Percentiles rank a stretch among this genome's conserved stretches.
Evolutionary conservation across 192 early-diverging fungal genomes (phyloP).

Genomic region (Coemansia sp.): DNA sequence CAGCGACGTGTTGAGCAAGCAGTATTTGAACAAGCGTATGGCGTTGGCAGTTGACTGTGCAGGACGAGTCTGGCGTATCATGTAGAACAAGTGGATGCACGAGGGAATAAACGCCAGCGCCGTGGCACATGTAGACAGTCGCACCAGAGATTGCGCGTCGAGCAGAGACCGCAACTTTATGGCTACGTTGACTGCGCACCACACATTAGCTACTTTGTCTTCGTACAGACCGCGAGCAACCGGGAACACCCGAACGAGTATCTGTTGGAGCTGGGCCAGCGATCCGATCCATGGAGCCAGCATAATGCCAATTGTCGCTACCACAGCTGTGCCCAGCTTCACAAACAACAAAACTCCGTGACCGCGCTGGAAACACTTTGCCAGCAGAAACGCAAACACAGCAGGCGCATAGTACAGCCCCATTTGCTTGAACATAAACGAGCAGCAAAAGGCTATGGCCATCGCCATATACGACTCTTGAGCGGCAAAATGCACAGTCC

Average conservation of each 20-base stretch:
- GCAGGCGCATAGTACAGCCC: constrained; percentile 90
- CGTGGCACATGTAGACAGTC: constrained; percentile 69
- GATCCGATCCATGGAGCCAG: constrained; percentile 71
- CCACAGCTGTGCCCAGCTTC: constrained; percentile 72
- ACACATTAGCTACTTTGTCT: constrained; percentile 98
- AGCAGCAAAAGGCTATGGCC: constrained; percentile 76
- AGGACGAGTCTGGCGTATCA: constrained; percentile 15
- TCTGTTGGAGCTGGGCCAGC: constrained; percentile 66
- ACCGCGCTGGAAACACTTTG: constrained; percentile 59
- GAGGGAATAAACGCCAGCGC: constrained; percentile 73
- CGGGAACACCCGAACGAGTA: constrained; percentile 85
- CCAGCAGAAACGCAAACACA: constrained; percentile 86
- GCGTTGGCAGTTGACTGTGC: constrained; percentile 1
- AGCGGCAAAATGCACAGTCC: constrained; percentile 69
- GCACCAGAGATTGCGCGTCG: constrained; percentile 59
- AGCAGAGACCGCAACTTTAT: constrained; percentile 79
- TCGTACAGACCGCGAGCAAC: constrained; percentile 93
- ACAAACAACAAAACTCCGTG: constrained; percentile 51
- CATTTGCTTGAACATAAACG: constrained; percentile 96
- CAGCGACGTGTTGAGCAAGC: constrained; percentile 73
- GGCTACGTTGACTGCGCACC: constrained; percentile 88
- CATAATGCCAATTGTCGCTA: constrained; percentile 65
- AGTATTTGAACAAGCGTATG: constrained; percentile 61
- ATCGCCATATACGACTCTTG: constrained; percentile 66
- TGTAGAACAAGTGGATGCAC: constrained; percentile 62